Evolutionary conservation across 805 yeast species (phyloP).

Genomic region (Saccharomycopsis fibuligera): DNA sequence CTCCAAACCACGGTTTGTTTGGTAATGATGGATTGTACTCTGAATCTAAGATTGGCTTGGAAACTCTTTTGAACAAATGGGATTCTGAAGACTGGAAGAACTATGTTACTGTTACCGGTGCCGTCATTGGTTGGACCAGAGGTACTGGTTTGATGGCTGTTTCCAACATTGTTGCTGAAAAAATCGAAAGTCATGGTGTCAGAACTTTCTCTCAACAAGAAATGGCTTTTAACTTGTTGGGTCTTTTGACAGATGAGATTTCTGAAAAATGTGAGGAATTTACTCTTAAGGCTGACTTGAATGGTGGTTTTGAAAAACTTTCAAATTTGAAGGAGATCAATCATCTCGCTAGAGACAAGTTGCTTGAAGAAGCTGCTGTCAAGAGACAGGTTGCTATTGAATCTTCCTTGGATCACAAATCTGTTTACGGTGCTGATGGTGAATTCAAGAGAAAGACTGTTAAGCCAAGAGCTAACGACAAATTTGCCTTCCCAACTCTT

Average conservation of each 20-base stretch:
- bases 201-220: slow-evolving; percentile 98
- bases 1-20: slow-evolving; percentile 98
- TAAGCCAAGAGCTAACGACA: slow-evolving; percentile 93
- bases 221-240: slow-evolving; percentile 97
- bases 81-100: slow-evolving; percentile 94
- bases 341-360: slow-evolving; percentile 65
- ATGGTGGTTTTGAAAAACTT: slow-evolving; percentile 95
- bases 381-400: slow-evolving; percentile 95
- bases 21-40: slow-evolving; percentile 98
- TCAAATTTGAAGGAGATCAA: slow-evolving; percentile 88
- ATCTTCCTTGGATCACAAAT: slow-evolving; percentile 75
- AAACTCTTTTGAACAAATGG: slow-evolving; percentile 98
- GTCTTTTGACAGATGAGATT: slow-evolving; percentile 83
- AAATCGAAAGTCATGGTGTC: slow-evolving; percentile 91
- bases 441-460: slow-evolving; percentile 33
- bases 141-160: slow-evolving; percentile 99
- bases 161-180: slow-evolving; percentile 96
- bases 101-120: slow-evolving; percentile 95
- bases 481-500: slow-evolving; percentile 86
- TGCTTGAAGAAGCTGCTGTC: slow-evolving; percentile 72
- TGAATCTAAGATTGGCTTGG: slow-evolving; percentile 92
- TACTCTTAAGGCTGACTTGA: slow-evolving; percentile 96
- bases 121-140: slow-evolving; percentile 99
- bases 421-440: slow-evolving; percentile 20
- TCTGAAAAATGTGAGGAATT: slow-evolving; percentile 82